Base-by-base conservation (phyloP, 2,329 filamentous ascomycete species). In the Talaromyces amestolkiae region DNA sequence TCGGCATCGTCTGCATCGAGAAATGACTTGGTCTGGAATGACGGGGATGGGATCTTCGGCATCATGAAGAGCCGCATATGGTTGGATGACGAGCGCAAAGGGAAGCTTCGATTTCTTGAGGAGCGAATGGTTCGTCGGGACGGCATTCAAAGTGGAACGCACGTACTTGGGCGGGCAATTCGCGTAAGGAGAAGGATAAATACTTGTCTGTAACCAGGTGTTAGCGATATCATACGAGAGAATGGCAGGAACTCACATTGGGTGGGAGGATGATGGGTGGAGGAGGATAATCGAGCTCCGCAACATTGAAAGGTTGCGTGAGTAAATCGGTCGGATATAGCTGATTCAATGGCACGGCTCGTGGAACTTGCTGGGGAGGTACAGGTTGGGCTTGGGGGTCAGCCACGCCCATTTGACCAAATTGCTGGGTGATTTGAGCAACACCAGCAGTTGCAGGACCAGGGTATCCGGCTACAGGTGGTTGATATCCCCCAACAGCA, bases 91-190 rank as follows among this genome's bases (percentile, higher is more conserved):
- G 43, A 99, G 88, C 47, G 94, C 93, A 76, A 98, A 96, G 0
- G 95, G 95, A 66, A 99, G 85, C 79, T 93, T 95, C 64, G 93
- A 97, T 82, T 98, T 98, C 82, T 98, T 99, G 67, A 99, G 85
- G 31, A 98, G 85, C 22, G 91, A 95, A 78, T 96, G 88, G 66
- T 92, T 97, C 24, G 93, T 96, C 2, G 95, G 95, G 51, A 97
- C 89, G 31, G 92, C 92, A 78, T 98, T 98, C 69, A 99, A 82
- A 6, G 95, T 98, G 22, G 95, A 98, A 71, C 95, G 91, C 69
- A 98, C 89, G 77, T 96, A 99, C 83, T 96, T 96, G 27, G 93
- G 87, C 63, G 92, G 88, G 81, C 93, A 97, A 80, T 98, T 99
- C 67, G 95, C 89, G 76, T 91, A 85, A 54, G 92, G 91, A 53